Evolutionary conservation across 495 filamentous ascomycete species (phyloP), one percentile per base, ranked within the genome.

Genomic region (Lasiosphaeriaceae sp.): DNA sequence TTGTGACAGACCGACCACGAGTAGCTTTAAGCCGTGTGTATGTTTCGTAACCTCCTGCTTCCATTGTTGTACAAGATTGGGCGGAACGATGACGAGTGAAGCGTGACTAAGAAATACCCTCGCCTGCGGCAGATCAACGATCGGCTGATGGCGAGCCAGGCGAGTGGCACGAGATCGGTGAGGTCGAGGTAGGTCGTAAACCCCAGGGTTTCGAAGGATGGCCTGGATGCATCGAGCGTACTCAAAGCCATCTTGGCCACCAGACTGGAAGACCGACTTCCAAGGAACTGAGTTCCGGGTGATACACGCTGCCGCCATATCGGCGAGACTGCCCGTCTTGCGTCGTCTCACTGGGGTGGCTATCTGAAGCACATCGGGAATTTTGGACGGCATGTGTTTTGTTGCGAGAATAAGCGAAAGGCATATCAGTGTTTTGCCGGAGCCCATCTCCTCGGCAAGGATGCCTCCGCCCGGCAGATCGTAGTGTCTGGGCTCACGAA

Each of bases 341-440:
- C 22, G 56, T 3, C 70, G 64, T 3, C 56, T 26, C 11, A 52
- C 23, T 8, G 23, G 51, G 3, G 50, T 31, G 22, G 47, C 14
- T 7, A 14, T 48, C 17, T 57, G 54, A 19, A 69, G 57, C 1
- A 66, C 39, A 5, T 73, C 76, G 2, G 91, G 90, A 7, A 87
- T 80, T 7, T 73, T 71, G 2, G 90, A 80, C 7, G 85, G 78
- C 54, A 93, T 81, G 31, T 85, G 79, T 59, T 80, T 84, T 0
- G 90, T 96, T 11, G 89, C 85, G n/a, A 95, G 75, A 39, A 96
- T 89, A 2, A 92, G 73, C 26, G 92, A 81, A 17, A 97, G 74
- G 55, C 88, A 90, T 11, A 97, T 95, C 24, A 96, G 70, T 0
- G 93, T 97, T 74, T 97, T 97, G 0, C 93, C 92, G 5, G 84